A percentile compares a stretch with the other conserved stretches of the same genome.
Conservation (phyloP, 1,139 yeast genomes). For the Candida mesenterica region DNA sequence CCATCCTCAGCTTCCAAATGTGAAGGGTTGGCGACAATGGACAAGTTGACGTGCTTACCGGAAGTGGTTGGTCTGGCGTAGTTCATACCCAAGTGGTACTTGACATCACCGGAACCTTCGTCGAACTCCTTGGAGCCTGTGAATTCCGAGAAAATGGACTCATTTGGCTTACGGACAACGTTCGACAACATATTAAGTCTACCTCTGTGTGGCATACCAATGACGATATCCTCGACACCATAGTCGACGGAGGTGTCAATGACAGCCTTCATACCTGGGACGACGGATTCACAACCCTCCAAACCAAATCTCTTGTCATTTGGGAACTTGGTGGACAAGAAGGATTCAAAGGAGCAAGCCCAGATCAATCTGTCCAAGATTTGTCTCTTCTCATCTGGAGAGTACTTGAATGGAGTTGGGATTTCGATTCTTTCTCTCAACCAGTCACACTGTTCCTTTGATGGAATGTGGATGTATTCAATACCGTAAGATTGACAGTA, state of each 20-base stretch:
- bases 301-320: conserved; percentile 98
- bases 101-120: conserved; percentile 98
- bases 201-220: conserved; percentile 99
- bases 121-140: conserved; percentile 83
- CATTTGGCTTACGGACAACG: conserved; percentile 98
- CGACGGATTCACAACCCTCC: conserved; percentile 96
- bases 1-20: conserved; percentile 99
- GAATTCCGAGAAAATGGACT: conserved; percentile 94
- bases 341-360: conserved; percentile 92
- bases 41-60: conserved; percentile 92
- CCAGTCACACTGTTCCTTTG: conserved; percentile 97
- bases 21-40: conserved; percentile 97
- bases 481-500: conserved; percentile 91
- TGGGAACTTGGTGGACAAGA: conserved; percentile 93
- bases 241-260: conserved; percentile 90
- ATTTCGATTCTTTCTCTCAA: conserved; percentile 94
- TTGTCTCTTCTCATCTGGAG: conserved; percentile 90
- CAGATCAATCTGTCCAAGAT: conserved; percentile 95
- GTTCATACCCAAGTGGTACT: conserved; percentile 99
- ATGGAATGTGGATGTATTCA: conserved; percentile 95
- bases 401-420: conserved; percentile 81
- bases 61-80: conserved; percentile 98
- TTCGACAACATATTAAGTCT: conserved; percentile 95
- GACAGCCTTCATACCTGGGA: conserved; percentile 95
- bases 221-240: conserved; percentile 93